Base-by-base conservation (phyloP, 257 asterid genomes). In the Rhazya stricta region DNA sequence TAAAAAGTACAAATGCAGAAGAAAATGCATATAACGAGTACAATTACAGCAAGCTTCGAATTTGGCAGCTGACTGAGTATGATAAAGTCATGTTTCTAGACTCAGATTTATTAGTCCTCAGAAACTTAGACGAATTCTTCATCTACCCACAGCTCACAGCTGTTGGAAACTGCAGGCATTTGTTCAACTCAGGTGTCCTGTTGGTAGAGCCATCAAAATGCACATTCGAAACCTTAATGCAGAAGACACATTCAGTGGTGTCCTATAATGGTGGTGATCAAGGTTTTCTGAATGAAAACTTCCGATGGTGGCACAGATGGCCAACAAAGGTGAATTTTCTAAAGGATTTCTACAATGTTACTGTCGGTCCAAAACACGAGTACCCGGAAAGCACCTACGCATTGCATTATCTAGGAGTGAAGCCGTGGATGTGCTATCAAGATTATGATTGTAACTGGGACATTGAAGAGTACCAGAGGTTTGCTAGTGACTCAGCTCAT, bases 391-490 rank as follows among this genome's bases (percentile, higher is more conserved):
- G 83, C 3, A 48, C 78, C 3, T 71, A 76, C 36, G 82, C 90
- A 0, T 3, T 93, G 19, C 98, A 93, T 82, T 93, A 84, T 72
- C 83, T 93, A 6, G 98, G 98, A 25, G 36, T 81, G 73, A 93
- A 93, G 88, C 98, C 97, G 6, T 91, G 98, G 98, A 61, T 41
- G 80, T 93, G 98, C 74, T 87, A 85, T 41, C 78, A 72, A 50
- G 96, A 89, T 74, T 89, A 90, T 4, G 96, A 92, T 76, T 90
- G 96, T n/a, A 92, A 90, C 45, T 89, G 96, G 96, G 96, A 92
- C 53, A 77, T 18, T 74, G 0, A 9, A 10, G 80, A 25, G 2
- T 34, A 27, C 8, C 88, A 69, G 13, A 41, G 19, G 2, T 92
- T 79, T 37, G 96, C 97, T 0, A 90, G 96, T 75, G 96, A 92